Conservation (phyloP, 2,329 filamentous ascomycete species). For the Colletotrichum liaoningense region DNA sequence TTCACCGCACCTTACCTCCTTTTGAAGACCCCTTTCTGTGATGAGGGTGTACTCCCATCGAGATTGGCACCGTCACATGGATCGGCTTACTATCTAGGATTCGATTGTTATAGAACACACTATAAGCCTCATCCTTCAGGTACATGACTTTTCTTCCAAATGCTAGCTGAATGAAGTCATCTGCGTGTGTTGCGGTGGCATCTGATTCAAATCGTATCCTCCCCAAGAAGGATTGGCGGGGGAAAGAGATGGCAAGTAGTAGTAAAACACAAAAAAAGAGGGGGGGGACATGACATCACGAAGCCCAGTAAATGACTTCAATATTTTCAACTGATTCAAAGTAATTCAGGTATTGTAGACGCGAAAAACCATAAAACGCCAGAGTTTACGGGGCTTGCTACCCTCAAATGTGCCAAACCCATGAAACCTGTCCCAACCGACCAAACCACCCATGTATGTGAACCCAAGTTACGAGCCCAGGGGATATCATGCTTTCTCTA, state of each 20-base stretch:
- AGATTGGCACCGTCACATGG: too few species aligned
- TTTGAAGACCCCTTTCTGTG: not conserved
- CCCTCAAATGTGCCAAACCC: slow-evolving; percentile 20
- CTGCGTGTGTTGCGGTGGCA: too few species aligned
- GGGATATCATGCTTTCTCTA: slow-evolving; percentile 21
- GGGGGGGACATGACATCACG: too few species aligned
- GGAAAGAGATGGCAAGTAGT: too few species aligned
- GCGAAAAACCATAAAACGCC: slow-evolving; percentile 23
- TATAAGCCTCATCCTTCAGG: too few species aligned
- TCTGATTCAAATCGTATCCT: too few species aligned
- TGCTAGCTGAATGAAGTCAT: too few species aligned
- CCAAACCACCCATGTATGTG: slow-evolving; percentile 7
- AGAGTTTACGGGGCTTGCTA: slow-evolving; percentile 14
- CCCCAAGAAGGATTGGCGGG: too few species aligned
- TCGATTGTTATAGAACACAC: not conserved
- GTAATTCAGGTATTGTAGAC: slow-evolving; percentile 21
- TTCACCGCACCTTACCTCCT: not conserved
- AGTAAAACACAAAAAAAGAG: too few species aligned
- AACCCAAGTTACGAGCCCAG: slow-evolving; percentile 19
- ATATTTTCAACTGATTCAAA: not conserved
- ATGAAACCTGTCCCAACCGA: slow-evolving; percentile 6
- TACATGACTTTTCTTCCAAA: too few species aligned
- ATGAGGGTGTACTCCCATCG: not conserved
- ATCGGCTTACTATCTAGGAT: not conserved
- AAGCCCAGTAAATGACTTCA: too few species aligned